Evolutionary conservation across 1,284 basidiomycete genomes (phyloP).

Genomic region (Cutaneotrichosporon curvatum): DNA sequence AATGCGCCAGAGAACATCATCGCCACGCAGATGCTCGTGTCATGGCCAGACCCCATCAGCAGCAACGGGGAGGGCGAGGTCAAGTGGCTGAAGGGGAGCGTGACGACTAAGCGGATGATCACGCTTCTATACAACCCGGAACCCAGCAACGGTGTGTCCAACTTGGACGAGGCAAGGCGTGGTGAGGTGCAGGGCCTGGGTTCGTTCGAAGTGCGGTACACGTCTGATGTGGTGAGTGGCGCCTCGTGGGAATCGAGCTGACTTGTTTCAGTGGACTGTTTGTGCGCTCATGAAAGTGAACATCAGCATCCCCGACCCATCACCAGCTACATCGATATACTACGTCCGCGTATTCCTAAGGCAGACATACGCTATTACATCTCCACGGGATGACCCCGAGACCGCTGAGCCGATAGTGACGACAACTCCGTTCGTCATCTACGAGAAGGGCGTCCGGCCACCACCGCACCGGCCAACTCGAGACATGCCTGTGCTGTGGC

Average conservation of each 20-base stretch:
- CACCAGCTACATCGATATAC: conserved; percentile 25
- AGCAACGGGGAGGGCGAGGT: conserved; percentile 3
- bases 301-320: conserved; percentile 17
- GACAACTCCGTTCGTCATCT: conserved; percentile 15
- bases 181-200: conserved; percentile 10
- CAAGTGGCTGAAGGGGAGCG: conserved; percentile 23
- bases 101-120: conserved; percentile 15
- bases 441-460: conserved; percentile 16
- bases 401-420: conserved; percentile 8
- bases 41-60: conserved; percentile 12
- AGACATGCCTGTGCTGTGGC: conserved; percentile 25
- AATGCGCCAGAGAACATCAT: conserved; percentile 2
- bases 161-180: conserved; percentile 14
- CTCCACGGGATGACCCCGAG: conserved; percentile 26
- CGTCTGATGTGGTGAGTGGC: conserved; percentile 9
- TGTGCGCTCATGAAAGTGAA: conserved; percentile 24
- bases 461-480: conserved; percentile 7
- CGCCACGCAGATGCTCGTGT: conserved; percentile 14
- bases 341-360: conserved; percentile 24
- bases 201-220: conserved; percentile 7
- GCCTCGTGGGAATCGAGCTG: too few species aligned
- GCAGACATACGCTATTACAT: conserved; percentile 26
- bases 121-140: conserved; percentile 27
- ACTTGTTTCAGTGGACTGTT: conserved; percentile 26
- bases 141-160: conserved; percentile 18